A percentile compares a stretch with the other conserved stretches of the same genome.
Evolutionary conservation across 2,329 filamentous ascomycete species (phyloP).

Genomic region (Thyridium curvatum): DNA sequence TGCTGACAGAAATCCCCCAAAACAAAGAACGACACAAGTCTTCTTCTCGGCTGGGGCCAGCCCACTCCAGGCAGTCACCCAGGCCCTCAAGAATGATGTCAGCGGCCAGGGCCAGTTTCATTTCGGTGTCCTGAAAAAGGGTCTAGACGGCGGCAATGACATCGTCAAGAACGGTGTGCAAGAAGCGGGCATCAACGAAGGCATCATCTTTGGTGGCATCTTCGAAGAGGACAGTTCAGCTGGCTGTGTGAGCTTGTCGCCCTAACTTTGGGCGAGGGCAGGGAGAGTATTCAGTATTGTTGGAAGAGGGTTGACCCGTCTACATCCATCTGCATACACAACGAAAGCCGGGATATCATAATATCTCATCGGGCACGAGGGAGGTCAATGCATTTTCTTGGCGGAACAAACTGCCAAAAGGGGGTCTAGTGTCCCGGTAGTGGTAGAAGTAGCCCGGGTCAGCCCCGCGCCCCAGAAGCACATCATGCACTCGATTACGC

Average conservation of each 20-base stretch:
- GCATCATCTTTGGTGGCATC: constrained; percentile 44
- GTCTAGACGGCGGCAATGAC: constrained; percentile 35
- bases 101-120: constrained; percentile 55
- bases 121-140: constrained; percentile 57
- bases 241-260: constrained; percentile 28
- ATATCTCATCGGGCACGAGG: no score
- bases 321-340: no score
- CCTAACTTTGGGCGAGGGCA: constrained; percentile 5
- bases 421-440: no score
- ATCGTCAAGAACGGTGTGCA: constrained; percentile 42
- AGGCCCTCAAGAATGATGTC: constrained; percentile 40
- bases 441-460: no score
- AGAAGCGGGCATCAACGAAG: constrained; percentile 41
- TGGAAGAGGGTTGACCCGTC: no score
- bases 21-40: constrained; percentile 44
- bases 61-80: constrained; percentile 39
- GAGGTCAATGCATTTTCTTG: no score
- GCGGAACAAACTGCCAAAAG: no score
- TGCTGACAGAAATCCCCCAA: not conserved
- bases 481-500: no score
- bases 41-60: constrained; percentile 46
- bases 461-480: no score
- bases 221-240: constrained; percentile 43
- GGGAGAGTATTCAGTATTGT: no score
- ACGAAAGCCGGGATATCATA: no score